A percentile compares a stretch with the other conserved stretches of the same genome.
Evolutionary conservation across 805 yeast species (phyloP).

Genomic region (Nakazawaea anatomiae): DNA sequence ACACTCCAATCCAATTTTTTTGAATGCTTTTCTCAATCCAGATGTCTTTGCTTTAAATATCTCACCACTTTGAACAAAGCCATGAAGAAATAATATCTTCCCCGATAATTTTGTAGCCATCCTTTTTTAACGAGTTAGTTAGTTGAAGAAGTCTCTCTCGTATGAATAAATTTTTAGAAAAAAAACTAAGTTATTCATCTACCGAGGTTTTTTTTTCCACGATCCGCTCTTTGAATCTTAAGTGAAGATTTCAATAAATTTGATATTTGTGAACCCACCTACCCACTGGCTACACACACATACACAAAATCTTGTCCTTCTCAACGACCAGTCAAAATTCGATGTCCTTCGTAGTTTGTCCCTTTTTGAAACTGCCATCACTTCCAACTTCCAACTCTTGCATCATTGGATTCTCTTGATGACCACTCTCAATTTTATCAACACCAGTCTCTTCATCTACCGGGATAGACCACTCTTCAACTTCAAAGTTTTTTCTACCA

Average conservation of each 20-base stretch:
- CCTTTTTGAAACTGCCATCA: slow-evolving; percentile 5
- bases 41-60: slow-evolving; percentile 85
- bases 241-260: too few relatives aligned
- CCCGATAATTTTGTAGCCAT: slow-evolving; percentile 18
- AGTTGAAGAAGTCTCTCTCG: too few relatives aligned
- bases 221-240: too few relatives aligned
- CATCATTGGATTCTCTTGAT: not conserved
- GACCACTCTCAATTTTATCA: slow-evolving; percentile 9
- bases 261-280: too few relatives aligned
- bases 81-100: slow-evolving; percentile 82
- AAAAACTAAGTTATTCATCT: too few relatives aligned
- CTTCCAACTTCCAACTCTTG: slow-evolving; percentile 5
- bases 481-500: slow-evolving; percentile 76
- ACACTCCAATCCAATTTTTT: slow-evolving; percentile 57
- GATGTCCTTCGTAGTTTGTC: slow-evolving; percentile 8
- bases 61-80: slow-evolving; percentile 80
- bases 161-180: too few relatives aligned
- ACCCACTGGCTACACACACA: too few relatives aligned
- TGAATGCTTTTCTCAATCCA: slow-evolving; percentile 75
- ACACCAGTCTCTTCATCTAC: slow-evolving; percentile 72
- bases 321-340: slow-evolving; percentile 3
- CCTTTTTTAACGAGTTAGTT: not conserved
- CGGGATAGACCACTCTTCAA: slow-evolving; percentile 96
- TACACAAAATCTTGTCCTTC: too few relatives aligned
- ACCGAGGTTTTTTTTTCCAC: too few relatives aligned